Evolutionary conservation across 73 alveolate genomes (phyloP).

Genomic region (Tetrahymena thermophila): DNA sequence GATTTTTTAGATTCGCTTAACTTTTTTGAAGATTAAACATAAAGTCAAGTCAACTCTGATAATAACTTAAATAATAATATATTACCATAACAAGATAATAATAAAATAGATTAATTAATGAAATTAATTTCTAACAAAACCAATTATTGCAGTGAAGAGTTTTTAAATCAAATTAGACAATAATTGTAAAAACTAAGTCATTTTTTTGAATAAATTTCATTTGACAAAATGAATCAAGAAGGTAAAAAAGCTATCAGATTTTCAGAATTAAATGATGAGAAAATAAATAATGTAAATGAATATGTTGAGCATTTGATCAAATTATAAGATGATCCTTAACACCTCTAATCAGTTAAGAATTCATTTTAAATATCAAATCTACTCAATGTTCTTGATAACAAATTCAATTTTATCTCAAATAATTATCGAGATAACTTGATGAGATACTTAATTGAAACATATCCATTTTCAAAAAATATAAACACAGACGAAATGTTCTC

Average conservation of each 20-base stretch:
- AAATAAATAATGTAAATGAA: neutral
- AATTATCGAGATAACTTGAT: neutral
- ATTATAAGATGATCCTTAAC: too few relatives aligned
- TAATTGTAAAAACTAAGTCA: too few relatives aligned
- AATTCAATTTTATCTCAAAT: too few relatives aligned
- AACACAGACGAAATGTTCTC: neutral
- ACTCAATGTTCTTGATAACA: too few relatives aligned
- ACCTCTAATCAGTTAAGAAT: neutral
- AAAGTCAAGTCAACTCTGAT: too few relatives aligned
- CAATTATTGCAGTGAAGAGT: too few relatives aligned
- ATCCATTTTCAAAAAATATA: too few relatives aligned
- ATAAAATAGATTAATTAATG: neutral
- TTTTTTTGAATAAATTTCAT: too few relatives aligned
- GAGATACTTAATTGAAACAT: neutral
- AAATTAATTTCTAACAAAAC: neutral
- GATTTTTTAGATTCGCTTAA: neutral
- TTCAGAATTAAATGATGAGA: neutral
- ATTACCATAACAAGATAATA: too few relatives aligned
- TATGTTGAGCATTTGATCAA: neutral
- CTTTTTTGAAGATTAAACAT: neutral
- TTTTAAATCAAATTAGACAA: too few relatives aligned
- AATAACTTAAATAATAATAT: too few relatives aligned
- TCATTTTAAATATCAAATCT: neutral
- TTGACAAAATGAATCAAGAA: too few relatives aligned
- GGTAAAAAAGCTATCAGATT: neutral